Conservation (phyloP, 768 basidiomycete species). For the Amanita rimosa region DNA sequence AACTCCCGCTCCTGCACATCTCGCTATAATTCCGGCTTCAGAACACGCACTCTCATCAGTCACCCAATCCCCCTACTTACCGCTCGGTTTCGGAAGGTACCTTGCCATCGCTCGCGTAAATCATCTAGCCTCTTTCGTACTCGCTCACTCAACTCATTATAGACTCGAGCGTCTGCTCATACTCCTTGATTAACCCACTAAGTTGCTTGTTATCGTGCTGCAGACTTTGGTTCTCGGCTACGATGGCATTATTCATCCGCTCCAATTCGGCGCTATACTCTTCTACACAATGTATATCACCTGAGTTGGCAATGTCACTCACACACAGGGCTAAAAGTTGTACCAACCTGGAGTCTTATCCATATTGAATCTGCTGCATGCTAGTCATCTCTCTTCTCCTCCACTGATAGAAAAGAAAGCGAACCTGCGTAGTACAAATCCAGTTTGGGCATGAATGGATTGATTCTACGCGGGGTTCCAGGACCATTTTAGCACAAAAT, state of each 20-base stretch:
- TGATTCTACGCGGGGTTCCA: slow-evolving; percentile 54
- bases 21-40: slow-evolving; percentile 41
- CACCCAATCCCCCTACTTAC: slow-evolving; percentile 38
- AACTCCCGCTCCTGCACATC: slow-evolving; percentile 91
- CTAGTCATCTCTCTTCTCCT: slow-evolving; percentile 1
- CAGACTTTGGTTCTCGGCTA: slow-evolving; percentile 72
- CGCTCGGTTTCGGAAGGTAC: slow-evolving; percentile 75
- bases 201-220: slow-evolving; percentile 96
- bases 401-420: background rate
- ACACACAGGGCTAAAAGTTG: slow-evolving; percentile 1
- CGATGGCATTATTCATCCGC: slow-evolving; percentile 71
- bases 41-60: too few relatives aligned
- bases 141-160: slow-evolving; percentile 61
- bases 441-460: slow-evolving; percentile 82
- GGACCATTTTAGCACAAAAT: slow-evolving; percentile 1
- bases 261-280: slow-evolving; percentile 86
- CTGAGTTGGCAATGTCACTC: slow-evolving; percentile 2
- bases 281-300: slow-evolving; percentile 45
- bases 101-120: slow-evolving; percentile 14
- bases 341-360: slow-evolving; percentile 73
- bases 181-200: slow-evolving; percentile 84
- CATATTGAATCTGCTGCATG: slow-evolving; percentile 58
- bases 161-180: slow-evolving; percentile 90
- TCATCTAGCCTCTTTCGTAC: background rate
- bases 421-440: slow-evolving; percentile 81